Evolutionary conservation across 2,329 filamentous ascomycete species (phyloP).

Genomic region (Gaeumannomyces tritici): DNA sequence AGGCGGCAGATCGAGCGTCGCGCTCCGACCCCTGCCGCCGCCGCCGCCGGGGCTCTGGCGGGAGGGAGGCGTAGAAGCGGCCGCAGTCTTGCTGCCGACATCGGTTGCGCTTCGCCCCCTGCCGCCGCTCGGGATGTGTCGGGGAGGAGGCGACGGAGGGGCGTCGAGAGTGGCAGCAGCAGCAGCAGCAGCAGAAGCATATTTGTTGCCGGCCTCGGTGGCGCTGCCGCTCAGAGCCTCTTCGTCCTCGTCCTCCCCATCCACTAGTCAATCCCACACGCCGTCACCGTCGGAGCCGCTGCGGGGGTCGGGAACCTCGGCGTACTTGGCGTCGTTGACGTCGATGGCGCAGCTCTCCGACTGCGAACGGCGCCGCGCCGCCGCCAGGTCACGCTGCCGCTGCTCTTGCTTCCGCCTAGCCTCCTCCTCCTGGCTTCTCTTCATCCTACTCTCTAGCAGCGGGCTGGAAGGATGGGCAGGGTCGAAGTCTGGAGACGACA

Average conservation of each 20-base stretch:
- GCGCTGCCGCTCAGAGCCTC: background rate
- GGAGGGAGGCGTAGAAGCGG: too few relatives aligned
- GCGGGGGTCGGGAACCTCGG: background rate
- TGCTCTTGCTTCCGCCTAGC: background rate
- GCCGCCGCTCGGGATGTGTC: background rate
- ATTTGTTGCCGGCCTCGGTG: background rate
- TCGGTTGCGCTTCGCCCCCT: background rate
- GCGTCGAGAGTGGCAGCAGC: background rate
- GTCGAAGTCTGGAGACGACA: slow-evolving; percentile 7
- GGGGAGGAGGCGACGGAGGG: background rate
- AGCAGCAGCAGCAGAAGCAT: background rate
- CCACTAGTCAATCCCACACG: slow-evolving; percentile 5
- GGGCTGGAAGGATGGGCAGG: slow-evolving; percentile 4
- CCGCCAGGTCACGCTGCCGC: background rate
- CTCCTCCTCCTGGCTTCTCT: background rate
- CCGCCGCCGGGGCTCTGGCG: background rate
- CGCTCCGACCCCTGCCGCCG: background rate
- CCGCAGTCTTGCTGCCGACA: background rate
- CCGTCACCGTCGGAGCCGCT: background rate
- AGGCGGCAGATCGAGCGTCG: background rate
- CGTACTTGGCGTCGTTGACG: background rate
- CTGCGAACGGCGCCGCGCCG: background rate
- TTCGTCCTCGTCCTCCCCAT: slow-evolving; percentile 1
- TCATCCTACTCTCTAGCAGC: background rate
- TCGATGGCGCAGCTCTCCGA: background rate